Conservation (phyloP, 2,329 filamentous ascomycete species). For the Botryotinia narcissicola region DNA sequence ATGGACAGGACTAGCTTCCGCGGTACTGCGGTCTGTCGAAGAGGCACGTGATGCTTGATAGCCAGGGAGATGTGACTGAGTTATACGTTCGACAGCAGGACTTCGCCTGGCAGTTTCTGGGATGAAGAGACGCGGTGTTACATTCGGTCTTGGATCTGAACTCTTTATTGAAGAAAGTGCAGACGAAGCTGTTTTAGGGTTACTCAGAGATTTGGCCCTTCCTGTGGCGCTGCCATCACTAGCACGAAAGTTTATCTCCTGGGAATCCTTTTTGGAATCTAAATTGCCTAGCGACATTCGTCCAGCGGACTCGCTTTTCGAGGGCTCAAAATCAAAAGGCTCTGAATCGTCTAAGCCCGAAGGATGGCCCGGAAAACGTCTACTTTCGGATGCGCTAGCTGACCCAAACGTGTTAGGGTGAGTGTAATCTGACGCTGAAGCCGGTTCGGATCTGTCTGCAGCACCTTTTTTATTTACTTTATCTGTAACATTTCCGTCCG, state of each 20-base stretch:
- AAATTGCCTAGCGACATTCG: conserved; percentile 16
- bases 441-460: background rate
- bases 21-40: conserved; percentile 55
- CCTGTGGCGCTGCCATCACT: conserved; percentile 31
- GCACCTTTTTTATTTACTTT: conserved; percentile 16
- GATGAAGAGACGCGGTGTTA: conserved; percentile 28
- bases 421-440: conserved; percentile 21
- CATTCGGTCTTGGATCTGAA: conserved; percentile 36
- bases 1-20: conserved; percentile 56
- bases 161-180: conserved; percentile 35
- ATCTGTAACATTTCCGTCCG: conserved; percentile 10
- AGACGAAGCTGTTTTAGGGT: conserved; percentile 35
- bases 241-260: conserved; percentile 23
- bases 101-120: conserved; percentile 38
- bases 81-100: conserved; percentile 41
- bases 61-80: conserved; percentile 46
- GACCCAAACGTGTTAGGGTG: conserved; percentile 25
- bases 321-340: conserved; percentile 25
- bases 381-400: conserved; percentile 25
- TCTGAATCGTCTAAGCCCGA: conserved; percentile 30
- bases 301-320: conserved; percentile 15
- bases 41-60: conserved; percentile 54
- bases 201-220: conserved; percentile 33
- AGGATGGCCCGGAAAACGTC: conserved; percentile 19
- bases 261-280: conserved; percentile 14